Percentiles rank a stretch among this genome's conserved stretches.
Conservation (phyloP, 2,329 filamentous ascomycete genomes). For the Rutstroemia sp. region DNA sequence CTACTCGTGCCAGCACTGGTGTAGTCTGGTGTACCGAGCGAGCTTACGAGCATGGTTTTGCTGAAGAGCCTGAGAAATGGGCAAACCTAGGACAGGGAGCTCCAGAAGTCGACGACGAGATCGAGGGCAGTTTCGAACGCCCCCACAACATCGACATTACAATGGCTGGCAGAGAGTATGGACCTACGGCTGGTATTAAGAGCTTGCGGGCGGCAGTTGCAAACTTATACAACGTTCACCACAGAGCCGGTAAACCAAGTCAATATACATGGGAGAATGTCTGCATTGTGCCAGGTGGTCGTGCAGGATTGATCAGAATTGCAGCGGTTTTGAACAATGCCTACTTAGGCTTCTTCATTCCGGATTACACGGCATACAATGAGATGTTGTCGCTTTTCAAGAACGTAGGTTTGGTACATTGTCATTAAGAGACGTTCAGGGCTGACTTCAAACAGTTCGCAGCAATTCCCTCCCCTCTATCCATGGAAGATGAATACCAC, state of each 20-base stretch:
- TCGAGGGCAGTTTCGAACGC: slow-evolving; percentile 79
- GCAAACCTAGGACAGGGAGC: slow-evolving; percentile 92
- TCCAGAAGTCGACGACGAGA: slow-evolving; percentile 89
- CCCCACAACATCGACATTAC: slow-evolving; percentile 73
- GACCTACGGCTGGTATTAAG: slow-evolving; percentile 90
- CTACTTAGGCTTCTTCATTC: slow-evolving; percentile 89
- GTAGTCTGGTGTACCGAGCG: slow-evolving; percentile 91
- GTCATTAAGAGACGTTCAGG: not conserved
- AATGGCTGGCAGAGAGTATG: slow-evolving; percentile 78
- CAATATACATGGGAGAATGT: slow-evolving; percentile 98
- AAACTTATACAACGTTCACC: slow-evolving; percentile 86
- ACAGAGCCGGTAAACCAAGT: slow-evolving; percentile 77
- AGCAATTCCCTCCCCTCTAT: slow-evolving; percentile 77
- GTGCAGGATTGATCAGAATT: slow-evolving; percentile 89
- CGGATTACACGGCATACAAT: slow-evolving; percentile 94
- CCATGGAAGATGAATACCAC: slow-evolving; percentile 81
- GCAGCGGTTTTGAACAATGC: slow-evolving; percentile 89
- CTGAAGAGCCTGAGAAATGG: slow-evolving; percentile 75
- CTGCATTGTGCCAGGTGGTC: slow-evolving; percentile 87
- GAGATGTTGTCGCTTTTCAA: slow-evolving; percentile 95
- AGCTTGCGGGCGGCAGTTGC: slow-evolving; percentile 83
- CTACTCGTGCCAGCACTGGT: slow-evolving; percentile 80
- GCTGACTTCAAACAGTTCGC: slow-evolving; percentile 53
- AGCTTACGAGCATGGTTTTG: slow-evolving; percentile 81
- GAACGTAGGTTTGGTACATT: slow-evolving; percentile 49